A percentile compares a stretch with the other conserved stretches of the same genome.
Conservation (phyloP, 148 eudicot genomes). For the Silene uniflora region DNA sequence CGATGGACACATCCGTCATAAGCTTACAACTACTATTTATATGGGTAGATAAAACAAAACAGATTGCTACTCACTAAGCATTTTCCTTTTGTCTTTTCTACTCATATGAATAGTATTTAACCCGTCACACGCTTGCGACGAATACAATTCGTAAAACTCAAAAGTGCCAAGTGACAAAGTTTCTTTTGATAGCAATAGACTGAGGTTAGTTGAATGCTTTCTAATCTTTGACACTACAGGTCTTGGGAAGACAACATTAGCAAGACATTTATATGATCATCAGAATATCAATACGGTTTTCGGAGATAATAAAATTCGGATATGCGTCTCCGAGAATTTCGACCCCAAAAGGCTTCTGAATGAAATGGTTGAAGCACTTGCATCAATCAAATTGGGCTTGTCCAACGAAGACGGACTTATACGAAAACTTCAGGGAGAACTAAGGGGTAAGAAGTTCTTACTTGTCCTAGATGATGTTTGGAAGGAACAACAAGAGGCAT, state of each 20-base stretch:
- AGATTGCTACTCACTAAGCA: too few relatives aligned
- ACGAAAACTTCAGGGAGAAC: not conserved
- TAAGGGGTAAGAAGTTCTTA: constrained; percentile 14
- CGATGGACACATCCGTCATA: too few relatives aligned
- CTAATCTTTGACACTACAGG: not conserved
- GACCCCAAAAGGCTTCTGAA: not conserved
- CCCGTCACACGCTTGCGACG: too few relatives aligned
- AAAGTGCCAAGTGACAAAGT: too few relatives aligned
- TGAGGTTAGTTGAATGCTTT: not conserved
- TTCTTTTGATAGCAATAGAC: too few relatives aligned
- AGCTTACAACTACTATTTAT: too few relatives aligned
- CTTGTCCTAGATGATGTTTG: constrained; percentile 28
- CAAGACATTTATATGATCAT: constrained; percentile 9
- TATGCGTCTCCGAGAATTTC: not conserved
- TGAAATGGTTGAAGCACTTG: constrained; percentile 10
- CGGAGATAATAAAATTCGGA: not conserved
- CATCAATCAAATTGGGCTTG: not conserved
- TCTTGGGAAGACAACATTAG: constrained; percentile 17
- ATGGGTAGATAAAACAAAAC: too few relatives aligned
- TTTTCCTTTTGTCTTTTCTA: too few relatives aligned
- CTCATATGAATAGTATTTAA: too few relatives aligned
- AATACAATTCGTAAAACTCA: too few relatives aligned
- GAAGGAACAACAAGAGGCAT: constrained; percentile 6
- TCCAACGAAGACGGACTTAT: not conserved
- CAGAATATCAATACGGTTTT: not conserved